Percentiles rank a stretch among this genome's conserved stretches.
phyloP scores from a whole-genome alignment of 106 monocot genomes.

The Allium fistulosum region DNA sequence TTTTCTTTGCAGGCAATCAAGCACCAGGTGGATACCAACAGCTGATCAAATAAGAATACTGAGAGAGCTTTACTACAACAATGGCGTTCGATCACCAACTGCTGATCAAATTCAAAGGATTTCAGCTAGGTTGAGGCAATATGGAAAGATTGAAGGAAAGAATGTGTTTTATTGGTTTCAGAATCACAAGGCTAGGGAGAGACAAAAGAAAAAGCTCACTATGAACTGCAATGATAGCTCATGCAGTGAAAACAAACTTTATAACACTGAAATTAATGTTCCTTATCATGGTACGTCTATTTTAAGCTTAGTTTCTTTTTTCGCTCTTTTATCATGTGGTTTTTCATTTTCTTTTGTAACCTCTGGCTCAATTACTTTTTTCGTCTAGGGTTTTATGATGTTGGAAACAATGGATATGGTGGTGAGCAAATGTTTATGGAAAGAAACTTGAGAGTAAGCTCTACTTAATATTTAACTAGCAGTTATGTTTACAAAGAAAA shows the following conservation, averaged over 20 bases:
- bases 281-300: background rate
- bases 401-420: slow-evolving; percentile 11
- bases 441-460: slow-evolving; percentile 42
- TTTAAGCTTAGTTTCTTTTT: background rate
- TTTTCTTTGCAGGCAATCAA: slow-evolving; percentile 43
- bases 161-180: slow-evolving; percentile 99
- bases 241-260: background rate
- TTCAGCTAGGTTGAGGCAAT: slow-evolving; percentile 67
- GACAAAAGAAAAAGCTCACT: slow-evolving; percentile 85
- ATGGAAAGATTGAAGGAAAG: slow-evolving; percentile 97
- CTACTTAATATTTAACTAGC: background rate
- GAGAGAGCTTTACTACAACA: slow-evolving; percentile 88
- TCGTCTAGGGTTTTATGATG: background rate
- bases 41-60: slow-evolving; percentile 83
- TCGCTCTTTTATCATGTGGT: background rate
- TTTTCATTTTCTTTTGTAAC: background rate
- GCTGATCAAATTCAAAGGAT: slow-evolving; percentile 92
- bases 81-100: slow-evolving; percentile 68
- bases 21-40: slow-evolving; percentile 88
- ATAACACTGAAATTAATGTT: background rate
- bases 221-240: background rate
- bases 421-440: slow-evolving; percentile 24
- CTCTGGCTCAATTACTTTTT: no score
- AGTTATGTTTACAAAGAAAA: no score
- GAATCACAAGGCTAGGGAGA: slow-evolving; percentile 97